Evolutionary conservation across 1,284 basidiomycete species (phyloP).

Genomic region (Fomitopsis schrenkii): DNA sequence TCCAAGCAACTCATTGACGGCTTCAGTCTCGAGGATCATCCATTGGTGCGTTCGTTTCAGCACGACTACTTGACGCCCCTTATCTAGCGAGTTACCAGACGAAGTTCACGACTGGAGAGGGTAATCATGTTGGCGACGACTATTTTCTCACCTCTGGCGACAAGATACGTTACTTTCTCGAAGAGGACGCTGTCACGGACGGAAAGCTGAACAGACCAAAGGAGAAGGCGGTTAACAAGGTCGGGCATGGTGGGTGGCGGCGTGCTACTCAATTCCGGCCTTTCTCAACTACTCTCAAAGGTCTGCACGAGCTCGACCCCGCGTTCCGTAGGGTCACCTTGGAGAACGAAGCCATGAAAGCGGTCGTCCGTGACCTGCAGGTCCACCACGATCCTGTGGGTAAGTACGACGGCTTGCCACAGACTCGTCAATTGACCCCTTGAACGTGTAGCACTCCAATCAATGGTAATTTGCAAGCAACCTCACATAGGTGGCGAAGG

Average conservation of each 20-base stretch:
- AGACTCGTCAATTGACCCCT: not conserved
- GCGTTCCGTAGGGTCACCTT: slow-evolving; percentile 76
- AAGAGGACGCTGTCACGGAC: slow-evolving; percentile 69
- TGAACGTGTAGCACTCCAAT: slow-evolving; percentile 68
- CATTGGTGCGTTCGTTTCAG: slow-evolving; percentile 51
- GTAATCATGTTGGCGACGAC: slow-evolving; percentile 82
- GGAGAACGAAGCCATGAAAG: slow-evolving; percentile 64
- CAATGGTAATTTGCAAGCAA: slow-evolving; percentile 94
- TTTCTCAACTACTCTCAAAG: slow-evolving; percentile 31
- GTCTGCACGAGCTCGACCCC: slow-evolving; percentile 81
- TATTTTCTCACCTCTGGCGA: slow-evolving; percentile 92
- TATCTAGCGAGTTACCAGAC: slow-evolving; percentile 49
- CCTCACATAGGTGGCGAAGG: slow-evolving; percentile 86
- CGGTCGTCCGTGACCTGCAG: slow-evolving; percentile 68
- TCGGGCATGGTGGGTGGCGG: slow-evolving; percentile 62
- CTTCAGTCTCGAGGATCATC: slow-evolving; percentile 78
- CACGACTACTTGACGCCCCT: not conserved
- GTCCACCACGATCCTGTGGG: slow-evolving; percentile 84
- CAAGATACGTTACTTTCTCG: slow-evolving; percentile 89
- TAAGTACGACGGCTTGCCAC: slow-evolving; percentile 25
- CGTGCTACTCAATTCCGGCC: not conserved
- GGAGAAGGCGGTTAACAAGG: slow-evolving; percentile 77
- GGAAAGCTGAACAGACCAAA: slow-evolving; percentile 76
- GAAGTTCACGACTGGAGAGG: slow-evolving; percentile 79
- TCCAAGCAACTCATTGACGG: slow-evolving; percentile 72